Evolutionary conservation across 257 asterid genomes (phyloP), one percentile per base, ranked within the genome.

Genomic region (Solanum rostratum): DNA sequence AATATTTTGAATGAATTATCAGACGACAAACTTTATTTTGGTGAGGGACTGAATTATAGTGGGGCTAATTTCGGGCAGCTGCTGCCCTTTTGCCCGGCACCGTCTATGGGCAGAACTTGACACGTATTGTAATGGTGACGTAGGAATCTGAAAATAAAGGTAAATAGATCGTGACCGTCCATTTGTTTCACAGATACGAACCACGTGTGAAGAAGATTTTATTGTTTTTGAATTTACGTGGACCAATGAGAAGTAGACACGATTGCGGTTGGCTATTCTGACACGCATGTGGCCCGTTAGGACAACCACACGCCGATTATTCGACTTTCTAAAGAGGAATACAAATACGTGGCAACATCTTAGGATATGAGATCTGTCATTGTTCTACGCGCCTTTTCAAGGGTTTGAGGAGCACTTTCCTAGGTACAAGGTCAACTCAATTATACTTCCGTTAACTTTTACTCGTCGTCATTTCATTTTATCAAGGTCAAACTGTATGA

Each of bases 321-420:
- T 87, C 80, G 76, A 88, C 71, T 87, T 86, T 87, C 65, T 60
- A 85, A 86, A 89, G 85, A 90, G 89, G 85, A 87, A 76, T 30
- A 16, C 82, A 90, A n/a, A 78, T 93, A 92, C 95, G 97, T 94
- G 98, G 94, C 93, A 71, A 55, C 87, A 89, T 92, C 91, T 79
- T 89, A 88, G 88, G n/a, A 73, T 84, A 86, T 86, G 87, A 91
- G 88, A 92, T 87, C 89, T 79, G 82, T 45, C 82, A 22, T 54
- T 39, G 71, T 19, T 68, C 69, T 85, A 89, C 92, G 24, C 84
- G 6, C 30, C 49, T 20, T 18, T 29, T 11, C 10, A 85, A 45
- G 91, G 90, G 94, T 90, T 16, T 22, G 71, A 0, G 39, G 15
- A 27, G 3, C 29, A 49, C 52, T 11, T 54, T 80, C 20, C 16